Evolutionary conservation across 164 flowering plant genomes (phyloP).

Genomic region (Piper longum): DNA sequence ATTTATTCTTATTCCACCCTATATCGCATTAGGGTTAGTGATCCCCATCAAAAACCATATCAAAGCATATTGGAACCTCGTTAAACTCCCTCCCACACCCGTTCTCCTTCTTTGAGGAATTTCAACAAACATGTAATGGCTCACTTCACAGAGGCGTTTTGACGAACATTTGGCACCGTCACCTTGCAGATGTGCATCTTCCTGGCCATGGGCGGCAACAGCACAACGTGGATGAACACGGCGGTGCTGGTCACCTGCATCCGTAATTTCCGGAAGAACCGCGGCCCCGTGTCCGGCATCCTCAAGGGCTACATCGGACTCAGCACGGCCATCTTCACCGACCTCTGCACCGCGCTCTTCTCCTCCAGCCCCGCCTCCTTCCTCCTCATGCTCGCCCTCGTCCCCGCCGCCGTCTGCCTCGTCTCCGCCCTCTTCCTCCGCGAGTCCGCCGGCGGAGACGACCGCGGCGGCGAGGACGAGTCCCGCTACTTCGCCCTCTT

Average conservation of each 20-base stretch:
- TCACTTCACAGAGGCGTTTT: neutral
- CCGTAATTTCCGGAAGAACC: conserved; percentile 61
- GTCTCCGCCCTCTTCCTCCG: conserved; percentile 54
- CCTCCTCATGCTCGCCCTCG: conserved; percentile 49
- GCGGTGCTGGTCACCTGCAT: conserved; percentile 78
- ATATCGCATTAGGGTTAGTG: neutral
- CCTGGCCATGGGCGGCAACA: conserved; percentile 82
- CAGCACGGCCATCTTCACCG: conserved; percentile 87
- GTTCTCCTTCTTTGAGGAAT: neutral
- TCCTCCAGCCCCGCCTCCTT: conserved; percentile 39
- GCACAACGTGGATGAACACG: conserved; percentile 97
- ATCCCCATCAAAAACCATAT: neutral
- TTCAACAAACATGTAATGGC: neutral
- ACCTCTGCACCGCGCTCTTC: conserved; percentile 57
- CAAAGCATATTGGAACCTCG: neutral
- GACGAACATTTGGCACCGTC: neutral
- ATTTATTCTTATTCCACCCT: neutral
- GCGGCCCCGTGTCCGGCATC: conserved; percentile 84
- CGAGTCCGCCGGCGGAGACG: conserved; percentile 16
- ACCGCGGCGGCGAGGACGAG: conserved; percentile 7
- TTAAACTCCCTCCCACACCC: neutral
- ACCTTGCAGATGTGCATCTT: conserved; percentile 56
- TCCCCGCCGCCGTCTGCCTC: conserved; percentile 56
- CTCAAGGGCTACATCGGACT: conserved; percentile 74
- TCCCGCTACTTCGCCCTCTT: conserved; percentile 20